These are phyloP conservation scores for Rubia tinctorum DNA, from an alignment of 305 asterid species.

Conservation along the genomic window DNA sequence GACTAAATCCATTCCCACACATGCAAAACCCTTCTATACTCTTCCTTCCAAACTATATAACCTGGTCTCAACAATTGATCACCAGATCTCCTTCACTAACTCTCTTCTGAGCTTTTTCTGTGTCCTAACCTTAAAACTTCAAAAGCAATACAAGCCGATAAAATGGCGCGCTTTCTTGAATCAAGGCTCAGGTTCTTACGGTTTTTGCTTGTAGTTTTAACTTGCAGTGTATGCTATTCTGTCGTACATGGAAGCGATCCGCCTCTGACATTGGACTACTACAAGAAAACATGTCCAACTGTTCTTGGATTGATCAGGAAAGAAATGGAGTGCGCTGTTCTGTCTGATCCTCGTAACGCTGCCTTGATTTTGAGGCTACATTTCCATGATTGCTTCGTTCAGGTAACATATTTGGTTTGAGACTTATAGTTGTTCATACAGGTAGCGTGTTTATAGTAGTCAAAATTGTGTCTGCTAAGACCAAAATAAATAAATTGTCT, in stretches of 20 bases:
- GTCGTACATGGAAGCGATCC: slow-evolving; percentile 51
- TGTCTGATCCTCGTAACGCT: slow-evolving; percentile 91
- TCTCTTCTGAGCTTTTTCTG: background rate
- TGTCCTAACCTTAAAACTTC: slow-evolving; percentile 5
- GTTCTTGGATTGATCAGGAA: slow-evolving; percentile 59
- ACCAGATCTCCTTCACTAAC: slow-evolving; percentile 3
- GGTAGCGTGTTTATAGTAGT: no score
- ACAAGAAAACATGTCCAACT: slow-evolving; percentile 60
- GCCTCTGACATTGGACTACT: slow-evolving; percentile 63
- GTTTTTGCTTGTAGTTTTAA: slow-evolving; percentile 31
- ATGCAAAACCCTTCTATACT: slow-evolving; percentile 8
- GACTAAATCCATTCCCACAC: slow-evolving; percentile 19
- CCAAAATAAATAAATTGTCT: no score
- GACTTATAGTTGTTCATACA: background rate
- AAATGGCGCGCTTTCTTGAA: slow-evolving; percentile 31
- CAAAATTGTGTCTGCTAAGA: no score
- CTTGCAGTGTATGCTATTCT: slow-evolving; percentile 15
- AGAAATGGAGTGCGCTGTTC: slow-evolving; percentile 89
- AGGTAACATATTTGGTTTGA: slow-evolving; percentile 34
- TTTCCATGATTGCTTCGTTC: slow-evolving; percentile 90
- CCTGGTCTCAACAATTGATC: slow-evolving; percentile 28
- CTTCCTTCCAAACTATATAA: slow-evolving; percentile 39
- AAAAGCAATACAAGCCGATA: slow-evolving; percentile 12
- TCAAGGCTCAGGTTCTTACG: slow-evolving; percentile 33
- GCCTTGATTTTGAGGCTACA: slow-evolving; percentile 75